These are phyloP conservation scores for Oxyria digyna DNA, from an alignment of 148 eudicot species.

Conservation along the genomic window DNA sequence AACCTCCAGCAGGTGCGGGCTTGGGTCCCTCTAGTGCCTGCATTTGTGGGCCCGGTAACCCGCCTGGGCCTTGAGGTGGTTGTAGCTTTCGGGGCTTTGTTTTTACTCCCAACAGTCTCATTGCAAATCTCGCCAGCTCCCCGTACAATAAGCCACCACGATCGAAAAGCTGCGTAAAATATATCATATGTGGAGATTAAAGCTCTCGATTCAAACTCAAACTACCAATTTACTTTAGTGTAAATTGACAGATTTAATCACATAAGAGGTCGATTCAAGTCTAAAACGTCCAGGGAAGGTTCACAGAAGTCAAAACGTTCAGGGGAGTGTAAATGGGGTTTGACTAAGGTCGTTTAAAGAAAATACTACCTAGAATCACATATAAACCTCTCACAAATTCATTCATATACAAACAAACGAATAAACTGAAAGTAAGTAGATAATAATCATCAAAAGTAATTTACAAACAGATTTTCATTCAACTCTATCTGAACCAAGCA, in stretches of 20 bases:
- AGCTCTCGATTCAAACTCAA: not conserved
- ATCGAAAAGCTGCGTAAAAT: constrained; percentile 56
- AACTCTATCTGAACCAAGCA: not conserved
- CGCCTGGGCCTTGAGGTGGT: constrained; percentile 40
- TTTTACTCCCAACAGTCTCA: constrained; percentile 61
- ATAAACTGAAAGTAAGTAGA: too few relatives aligned
- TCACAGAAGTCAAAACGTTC: not conserved
- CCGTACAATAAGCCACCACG: constrained; percentile 81
- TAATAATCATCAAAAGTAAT: too few relatives aligned
- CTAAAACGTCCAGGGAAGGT: not conserved
- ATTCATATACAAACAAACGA: too few relatives aligned
- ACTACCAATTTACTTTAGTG: not conserved
- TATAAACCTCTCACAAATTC: not conserved
- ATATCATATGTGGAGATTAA: not conserved
- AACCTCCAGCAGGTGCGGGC: constrained; percentile 42
- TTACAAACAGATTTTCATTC: not conserved
- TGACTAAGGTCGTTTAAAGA: not conserved
- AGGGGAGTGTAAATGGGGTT: not conserved
- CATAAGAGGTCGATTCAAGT: not conserved
- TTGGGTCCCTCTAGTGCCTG: constrained; percentile 43
- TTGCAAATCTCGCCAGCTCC: constrained; percentile 91
- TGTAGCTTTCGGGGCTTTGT: constrained; percentile 40
- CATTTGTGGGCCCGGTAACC: constrained; percentile 31
- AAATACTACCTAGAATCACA: not conserved
- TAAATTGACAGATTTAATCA: not conserved